Evolutionary conservation across 306 rosid genomes (phyloP), one percentile per base, ranked within the genome.

Genomic region (Medicago arabica): DNA sequence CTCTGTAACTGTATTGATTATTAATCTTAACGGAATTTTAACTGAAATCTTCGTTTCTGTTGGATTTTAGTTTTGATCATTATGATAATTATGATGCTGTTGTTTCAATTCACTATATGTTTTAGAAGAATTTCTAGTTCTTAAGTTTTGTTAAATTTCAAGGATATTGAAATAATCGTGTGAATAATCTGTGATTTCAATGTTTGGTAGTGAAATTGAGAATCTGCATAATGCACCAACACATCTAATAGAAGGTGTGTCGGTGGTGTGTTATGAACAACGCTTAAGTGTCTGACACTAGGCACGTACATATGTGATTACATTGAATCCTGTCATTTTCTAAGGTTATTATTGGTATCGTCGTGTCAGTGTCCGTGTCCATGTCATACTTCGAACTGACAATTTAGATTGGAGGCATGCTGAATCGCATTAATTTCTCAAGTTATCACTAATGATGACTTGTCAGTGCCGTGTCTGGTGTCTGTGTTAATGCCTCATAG

Each of bases 11-110:
- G 12, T 13, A 44, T 67, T 17, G 39, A 13, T 43, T 18, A 67
- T 2, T 25, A 67, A 44, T 44, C 55, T 41, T 43, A 41, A 44
- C 54, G 72, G 72, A 67, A 68, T 46, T 68, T 14, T 47, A 44
- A 68, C 59, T 4, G 43, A 46, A 68, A 46, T 46, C 7, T 23
- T 19, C 2, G 25, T 23, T 68, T 46, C 13, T 15, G 15, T 46
- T 31, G 14, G 38, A 23, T 68, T 68, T 47, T 47, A 47, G 19
- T 15, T 68, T 46, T 23, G 73, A 46, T 68, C 9, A 46, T 67
- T 23, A 2, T 68, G 15, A 68, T 50, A 21, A 21, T 0, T n/a
- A n/a, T n/a, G n/a, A n/a, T n/a, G 13, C 8, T 9, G 10, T 67
- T 0, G 19, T 43, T 67, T 67, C 40, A 67, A 44, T 67, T 46